Base-by-base conservation (phyloP, 192 early-diverging fungal species). In the Umbelopsis ramanniana region DNA sequence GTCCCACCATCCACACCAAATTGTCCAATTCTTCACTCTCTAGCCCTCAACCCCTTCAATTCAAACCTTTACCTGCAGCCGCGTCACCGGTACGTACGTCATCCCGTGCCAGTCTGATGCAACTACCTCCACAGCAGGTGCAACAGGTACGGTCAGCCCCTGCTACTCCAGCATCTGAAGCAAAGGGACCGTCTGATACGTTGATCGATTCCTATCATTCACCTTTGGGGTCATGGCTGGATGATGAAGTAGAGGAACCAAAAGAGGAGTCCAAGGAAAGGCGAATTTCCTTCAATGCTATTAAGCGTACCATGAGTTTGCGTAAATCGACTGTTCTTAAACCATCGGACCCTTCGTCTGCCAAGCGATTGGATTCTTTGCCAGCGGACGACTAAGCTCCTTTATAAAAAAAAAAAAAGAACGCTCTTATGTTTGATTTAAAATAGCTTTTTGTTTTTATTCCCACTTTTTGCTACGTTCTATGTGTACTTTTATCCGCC, bases 1-100 rank as follows among this genome's bases (percentile, higher is more conserved):
- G 33, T 17, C 57, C 33, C 4, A 63, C 57, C 57, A 63, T 63
- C 26, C 57, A 63, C 11, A 63, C 57, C 26, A 35, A 35, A 19
- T 4, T 35, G 14, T 63, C 57, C 10, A 38, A 2, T 26, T 37
- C 33, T 1, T 63, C 57, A 8, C 29, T 63, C 4, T 29, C 23
- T 14, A 63, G 57, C 17, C 57, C 57, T 37, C 57, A 38, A 19
- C 57, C 57, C 5, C 14, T 10, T 35, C 57, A 37, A 6, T 63
- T 63, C 57, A 63, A 63, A 12, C 57, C 57, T 3, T n/a, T 63
- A n/a, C 57, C 57, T 12, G 24, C 33, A 17, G 33, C 57, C 8
- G 57, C 33, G 19, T 63, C 57, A 17, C 57, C 57, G 2, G 57
- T 63, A 12, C 57, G 57, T 38, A 63, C 57, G 57, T 63, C 57